Conservation (phyloP, 2,329 filamentous ascomycete genomes). For the Fusarium bactridioides region DNA sequence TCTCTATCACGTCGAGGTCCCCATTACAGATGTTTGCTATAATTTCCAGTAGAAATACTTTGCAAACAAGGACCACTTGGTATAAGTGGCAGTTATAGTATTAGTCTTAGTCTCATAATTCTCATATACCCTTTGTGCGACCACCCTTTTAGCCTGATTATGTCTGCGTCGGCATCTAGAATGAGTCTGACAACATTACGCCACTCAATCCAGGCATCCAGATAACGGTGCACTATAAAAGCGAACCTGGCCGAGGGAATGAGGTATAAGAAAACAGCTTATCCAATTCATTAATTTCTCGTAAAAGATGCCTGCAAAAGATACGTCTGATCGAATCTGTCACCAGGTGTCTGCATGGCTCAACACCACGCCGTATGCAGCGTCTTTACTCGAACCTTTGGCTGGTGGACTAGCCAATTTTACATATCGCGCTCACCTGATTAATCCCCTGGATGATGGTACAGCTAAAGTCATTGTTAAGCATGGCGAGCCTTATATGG, state of each 20-base stretch:
- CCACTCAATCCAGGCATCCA: not conserved
- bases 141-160: not conserved
- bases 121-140: not conserved
- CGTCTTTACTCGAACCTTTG: not conserved
- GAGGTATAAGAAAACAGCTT: accelerated
- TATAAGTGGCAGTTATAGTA: accelerated
- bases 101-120: not conserved
- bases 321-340: not conserved
- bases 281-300: too few species aligned
- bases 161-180: not conserved
- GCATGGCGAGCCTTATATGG: conserved; percentile 3
- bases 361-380: not conserved
- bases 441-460: not conserved
- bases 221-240: not conserved
- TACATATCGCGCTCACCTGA: not conserved
- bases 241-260: accelerated
- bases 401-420: not conserved
- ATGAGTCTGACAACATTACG: not conserved
- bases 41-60: not conserved
- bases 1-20: conserved; percentile 5
- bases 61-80: not conserved
- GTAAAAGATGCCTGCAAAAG: not conserved
- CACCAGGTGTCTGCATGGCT: not conserved
- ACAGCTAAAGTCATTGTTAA: not conserved
- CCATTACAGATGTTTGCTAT: conserved; percentile 6